Conservation (phyloP, 148 eudicot genomes). For the Limonium bicolor region DNA sequence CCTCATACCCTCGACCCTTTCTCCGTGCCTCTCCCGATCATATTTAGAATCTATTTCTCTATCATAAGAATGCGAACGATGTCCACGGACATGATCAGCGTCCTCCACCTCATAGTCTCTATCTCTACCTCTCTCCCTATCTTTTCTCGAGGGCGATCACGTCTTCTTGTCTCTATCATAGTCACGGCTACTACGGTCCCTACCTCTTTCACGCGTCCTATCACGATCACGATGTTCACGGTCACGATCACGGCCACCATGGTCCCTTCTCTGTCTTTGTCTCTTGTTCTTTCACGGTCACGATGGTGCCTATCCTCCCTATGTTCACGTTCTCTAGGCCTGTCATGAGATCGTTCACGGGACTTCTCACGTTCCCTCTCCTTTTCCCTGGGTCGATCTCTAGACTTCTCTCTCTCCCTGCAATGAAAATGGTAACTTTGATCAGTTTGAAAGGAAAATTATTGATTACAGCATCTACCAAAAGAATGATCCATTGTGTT, state of each 20-base stretch:
- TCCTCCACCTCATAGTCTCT: constrained; percentile 43
- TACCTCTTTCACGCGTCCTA: constrained; percentile 35
- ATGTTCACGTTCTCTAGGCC: constrained; percentile 78
- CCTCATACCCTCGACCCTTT: constrained; percentile 33
- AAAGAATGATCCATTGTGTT: too few relatives aligned
- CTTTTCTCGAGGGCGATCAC: constrained; percentile 34
- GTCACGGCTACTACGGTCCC: constrained; percentile 40
- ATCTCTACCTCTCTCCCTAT: constrained; percentile 39
- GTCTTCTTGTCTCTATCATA: constrained; percentile 35
- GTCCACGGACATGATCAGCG: constrained; percentile 29
- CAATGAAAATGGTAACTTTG: too few relatives aligned
- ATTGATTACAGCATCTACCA: too few relatives aligned
- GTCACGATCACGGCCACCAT: constrained; percentile 41
- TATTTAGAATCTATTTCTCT: constrained; percentile 46
- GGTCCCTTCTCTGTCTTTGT: constrained; percentile 41
- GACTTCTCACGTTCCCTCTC: constrained; percentile 66
- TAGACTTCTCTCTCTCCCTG: constrained; percentile 91
- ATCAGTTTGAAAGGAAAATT: too few relatives aligned
- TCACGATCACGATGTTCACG: constrained; percentile 33
- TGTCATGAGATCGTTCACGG: constrained; percentile 77
- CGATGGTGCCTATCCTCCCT: constrained; percentile 82
- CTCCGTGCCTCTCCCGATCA: constrained; percentile 51
- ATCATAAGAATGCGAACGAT: constrained; percentile 71
- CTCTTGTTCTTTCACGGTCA: constrained; percentile 77
- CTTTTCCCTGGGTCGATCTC: constrained; percentile 64